Conservation (phyloP, 176 grass and related monocot genomes). For the Cenchrus americanus region DNA sequence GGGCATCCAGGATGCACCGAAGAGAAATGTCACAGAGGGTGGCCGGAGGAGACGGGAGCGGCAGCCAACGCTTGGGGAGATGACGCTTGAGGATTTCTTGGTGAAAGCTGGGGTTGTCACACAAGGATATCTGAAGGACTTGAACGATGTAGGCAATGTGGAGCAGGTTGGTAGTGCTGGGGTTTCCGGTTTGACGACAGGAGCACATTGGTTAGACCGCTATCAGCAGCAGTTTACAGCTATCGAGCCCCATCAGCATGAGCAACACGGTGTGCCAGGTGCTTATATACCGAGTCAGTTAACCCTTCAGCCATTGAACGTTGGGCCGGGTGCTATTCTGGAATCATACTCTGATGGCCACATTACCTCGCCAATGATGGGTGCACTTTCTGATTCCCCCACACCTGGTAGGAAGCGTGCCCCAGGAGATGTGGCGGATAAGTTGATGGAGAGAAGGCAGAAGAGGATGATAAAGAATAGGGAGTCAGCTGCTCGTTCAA, state of each 20-base stretch:
- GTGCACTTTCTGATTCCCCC: conserved; percentile 53
- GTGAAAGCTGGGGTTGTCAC: conserved; percentile 85
- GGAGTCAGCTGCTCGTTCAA: conserved; percentile 96
- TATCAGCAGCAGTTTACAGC: conserved; percentile 57
- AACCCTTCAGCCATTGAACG: conserved; percentile 49
- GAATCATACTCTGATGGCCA: conserved; percentile 56
- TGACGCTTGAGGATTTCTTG: conserved; percentile 95
- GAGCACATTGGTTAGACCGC: conserved; percentile 51
- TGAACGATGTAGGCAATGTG: conserved; percentile 29
- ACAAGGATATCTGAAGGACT: conserved; percentile 52
- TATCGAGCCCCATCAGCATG: conserved; percentile 35
- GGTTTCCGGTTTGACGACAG: conserved; percentile 3
- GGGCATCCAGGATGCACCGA: conserved; percentile 59
- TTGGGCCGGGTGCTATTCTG: conserved; percentile 42
- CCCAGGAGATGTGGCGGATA: conserved; percentile 59
- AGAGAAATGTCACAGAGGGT: conserved; percentile 16
- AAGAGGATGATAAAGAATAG: conserved; percentile 99
- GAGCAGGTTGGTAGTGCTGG: conserved; percentile 28
- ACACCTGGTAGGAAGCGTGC: conserved; percentile 64
- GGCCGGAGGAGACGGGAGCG: conserved; percentile 35
- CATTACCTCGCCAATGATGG: conserved; percentile 55
- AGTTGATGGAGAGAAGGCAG: conserved; percentile 85
- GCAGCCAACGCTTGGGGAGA: conserved; percentile 79
- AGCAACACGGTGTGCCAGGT: conserved; percentile 36
- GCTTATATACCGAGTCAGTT: conserved; percentile 42